A percentile compares a stretch with the other conserved stretches of the same genome.
Conservation (phyloP, 192 early-diverging fungal genomes). For the Backusella psychrophila region DNA sequence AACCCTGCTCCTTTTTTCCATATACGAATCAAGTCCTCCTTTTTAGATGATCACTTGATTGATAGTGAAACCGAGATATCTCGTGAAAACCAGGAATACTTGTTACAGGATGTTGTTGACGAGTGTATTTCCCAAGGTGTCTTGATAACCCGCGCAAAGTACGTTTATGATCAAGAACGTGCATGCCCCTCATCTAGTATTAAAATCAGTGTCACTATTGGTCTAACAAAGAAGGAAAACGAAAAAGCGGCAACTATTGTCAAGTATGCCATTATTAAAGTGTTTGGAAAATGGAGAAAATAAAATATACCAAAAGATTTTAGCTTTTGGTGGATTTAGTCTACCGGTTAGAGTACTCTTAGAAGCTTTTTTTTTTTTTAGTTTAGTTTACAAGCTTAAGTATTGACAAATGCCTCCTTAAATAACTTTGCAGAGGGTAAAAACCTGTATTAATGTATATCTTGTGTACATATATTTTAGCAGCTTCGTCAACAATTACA, state of each 20-base stretch:
- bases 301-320: background rate
- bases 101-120: conserved; percentile 83
- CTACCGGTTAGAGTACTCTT: no score
- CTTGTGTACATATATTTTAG: no score
- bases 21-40: conserved; percentile 56
- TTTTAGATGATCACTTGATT: conserved; percentile 14
- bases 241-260: conserved; percentile 81
- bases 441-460: no score
- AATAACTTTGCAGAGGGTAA: no score
- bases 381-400: no score
- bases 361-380: no score
- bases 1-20: conserved; percentile 72
- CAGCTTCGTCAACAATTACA: no score
- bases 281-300: conserved; percentile 42
- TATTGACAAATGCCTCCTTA: no score
- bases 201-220: conserved; percentile 73
- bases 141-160: conserved; percentile 84
- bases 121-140: conserved; percentile 77
- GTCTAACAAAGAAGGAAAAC: conserved; percentile 78
- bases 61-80: conserved; percentile 23
- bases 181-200: conserved; percentile 76
- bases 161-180: conserved; percentile 80
- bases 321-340: background rate
- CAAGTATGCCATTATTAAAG: conserved; percentile 66
- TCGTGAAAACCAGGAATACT: conserved; percentile 70